Conservation (phyloP, 116 monocot species). For the Zostera marina region DNA sequence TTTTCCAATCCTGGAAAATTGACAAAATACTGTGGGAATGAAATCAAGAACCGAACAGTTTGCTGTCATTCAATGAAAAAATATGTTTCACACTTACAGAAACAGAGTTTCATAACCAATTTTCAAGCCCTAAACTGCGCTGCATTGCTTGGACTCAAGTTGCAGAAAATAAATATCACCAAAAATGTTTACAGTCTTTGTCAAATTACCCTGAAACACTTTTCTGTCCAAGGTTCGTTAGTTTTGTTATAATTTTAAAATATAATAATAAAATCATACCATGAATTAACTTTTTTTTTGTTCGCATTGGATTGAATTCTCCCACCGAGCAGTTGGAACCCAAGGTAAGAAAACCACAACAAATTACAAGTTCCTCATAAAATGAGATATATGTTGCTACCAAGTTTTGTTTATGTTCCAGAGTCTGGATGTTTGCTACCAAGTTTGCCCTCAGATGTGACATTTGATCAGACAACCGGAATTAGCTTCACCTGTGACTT, state of each 20-base stretch:
- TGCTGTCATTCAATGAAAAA: slow-evolving; percentile 69
- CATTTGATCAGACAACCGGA: slow-evolving; percentile 57
- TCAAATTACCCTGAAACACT: slow-evolving; percentile 78
- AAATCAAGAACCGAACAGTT: slow-evolving; percentile 36
- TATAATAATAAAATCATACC: neutral
- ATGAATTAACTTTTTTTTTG: neutral
- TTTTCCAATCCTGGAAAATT: slow-evolving; percentile 57
- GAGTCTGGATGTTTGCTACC: slow-evolving; percentile 94
- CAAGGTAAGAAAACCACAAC: slow-evolving; percentile 67
- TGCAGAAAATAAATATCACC: slow-evolving; percentile 73
- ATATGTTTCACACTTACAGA: slow-evolving; percentile 81
- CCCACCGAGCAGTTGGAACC: slow-evolving; percentile 45
- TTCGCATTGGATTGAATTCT: slow-evolving; percentile 1
- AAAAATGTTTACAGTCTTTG: slow-evolving; percentile 64
- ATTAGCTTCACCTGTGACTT: slow-evolving; percentile 96
- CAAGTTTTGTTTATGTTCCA: slow-evolving; percentile 8
- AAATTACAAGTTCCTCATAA: too few species aligned
- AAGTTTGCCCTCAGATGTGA: slow-evolving; percentile 93
- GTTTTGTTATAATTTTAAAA: neutral
- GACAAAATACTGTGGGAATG: slow-evolving; percentile 33
- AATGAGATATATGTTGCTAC: too few species aligned
- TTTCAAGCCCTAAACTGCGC: slow-evolving; percentile 91
- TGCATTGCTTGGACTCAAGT: slow-evolving; percentile 43
- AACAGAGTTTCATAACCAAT: slow-evolving; percentile 97
- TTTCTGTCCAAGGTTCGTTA: slow-evolving; percentile 90